A percentile compares a stretch with the other conserved stretches of the same genome.
Evolutionary conservation across 306 rosid genomes (phyloP).

Genomic region (Gleditsia sinensis): DNA sequence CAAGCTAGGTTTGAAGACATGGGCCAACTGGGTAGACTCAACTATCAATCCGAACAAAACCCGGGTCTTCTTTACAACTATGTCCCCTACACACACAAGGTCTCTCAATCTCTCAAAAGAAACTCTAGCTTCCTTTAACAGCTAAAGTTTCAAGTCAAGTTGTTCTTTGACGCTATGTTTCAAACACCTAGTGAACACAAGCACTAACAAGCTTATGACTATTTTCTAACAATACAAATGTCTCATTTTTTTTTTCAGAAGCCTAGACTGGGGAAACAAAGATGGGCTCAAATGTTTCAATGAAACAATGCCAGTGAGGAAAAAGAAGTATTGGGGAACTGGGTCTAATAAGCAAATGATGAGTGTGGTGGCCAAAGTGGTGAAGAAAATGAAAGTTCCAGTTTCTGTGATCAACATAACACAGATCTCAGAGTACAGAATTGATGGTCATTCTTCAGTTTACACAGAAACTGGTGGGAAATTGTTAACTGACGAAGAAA

Average conservation of each 20-base stretch:
- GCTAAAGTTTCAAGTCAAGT: too few species aligned
- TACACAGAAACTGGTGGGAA: conserved; percentile 76
- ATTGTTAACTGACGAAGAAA: conserved; percentile 57
- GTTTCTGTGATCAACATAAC: conserved; percentile 73
- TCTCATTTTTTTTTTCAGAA: conserved; percentile 33
- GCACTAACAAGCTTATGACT: too few species aligned
- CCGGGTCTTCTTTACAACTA: conserved; percentile 84
- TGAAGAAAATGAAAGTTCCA: conserved; percentile 70
- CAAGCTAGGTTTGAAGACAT: conserved; percentile 77
- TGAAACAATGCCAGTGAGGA: conserved; percentile 65
- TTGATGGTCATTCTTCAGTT: conserved; percentile 82
- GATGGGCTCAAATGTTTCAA: conserved; percentile 50
- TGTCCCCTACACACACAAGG: conserved; percentile 96
- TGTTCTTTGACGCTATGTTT: neutral
- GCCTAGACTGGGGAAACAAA: conserved; percentile 50
- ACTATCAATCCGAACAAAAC: conserved; percentile 79
- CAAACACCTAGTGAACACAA: neutral
- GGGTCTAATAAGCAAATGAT: conserved; percentile 78
- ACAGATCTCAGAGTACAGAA: conserved; percentile 81
- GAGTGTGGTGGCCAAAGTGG: conserved; percentile 69
- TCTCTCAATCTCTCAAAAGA: neutral
- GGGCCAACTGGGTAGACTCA: conserved; percentile 98
- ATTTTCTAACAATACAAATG: conserved; percentile 13
- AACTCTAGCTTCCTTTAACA: neutral
- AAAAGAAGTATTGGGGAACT: conserved; percentile 79